Conservation (phyloP, 2,329 filamentous ascomycete genomes). For the Pseudogymnoascus pannorum region DNA sequence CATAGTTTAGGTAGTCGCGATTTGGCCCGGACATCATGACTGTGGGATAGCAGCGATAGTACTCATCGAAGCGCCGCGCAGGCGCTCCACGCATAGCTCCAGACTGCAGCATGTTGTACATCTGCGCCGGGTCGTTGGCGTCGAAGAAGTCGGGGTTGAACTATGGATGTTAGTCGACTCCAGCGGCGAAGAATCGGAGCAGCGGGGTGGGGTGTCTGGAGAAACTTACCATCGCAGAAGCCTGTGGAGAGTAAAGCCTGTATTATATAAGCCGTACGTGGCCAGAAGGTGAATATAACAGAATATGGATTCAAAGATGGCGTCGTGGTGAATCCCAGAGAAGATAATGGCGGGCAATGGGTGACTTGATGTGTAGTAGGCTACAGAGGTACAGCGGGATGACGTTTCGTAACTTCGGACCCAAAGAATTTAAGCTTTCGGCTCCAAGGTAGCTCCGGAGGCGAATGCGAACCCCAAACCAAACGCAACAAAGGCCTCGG, state of each 20-base stretch:
- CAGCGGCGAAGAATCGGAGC: background rate
- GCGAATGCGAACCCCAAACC: background rate
- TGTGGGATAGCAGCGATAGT: constrained; percentile 94
- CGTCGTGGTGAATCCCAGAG: background rate
- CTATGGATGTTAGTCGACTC: constrained; percentile 18
- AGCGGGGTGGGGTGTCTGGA: background rate
- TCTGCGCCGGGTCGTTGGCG: constrained; percentile 24
- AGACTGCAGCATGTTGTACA: constrained; percentile 26
- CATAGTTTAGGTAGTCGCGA: constrained; percentile 84
- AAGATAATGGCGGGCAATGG: background rate
- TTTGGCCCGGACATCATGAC: constrained; percentile 90
- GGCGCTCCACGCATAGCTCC: constrained; percentile 21
- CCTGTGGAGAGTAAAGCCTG: background rate
- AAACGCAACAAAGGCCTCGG: background rate
- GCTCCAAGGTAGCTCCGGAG: constrained; percentile 2
- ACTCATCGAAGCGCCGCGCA: constrained; percentile 88
- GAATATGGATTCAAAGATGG: background rate
- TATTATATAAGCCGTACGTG: background rate
- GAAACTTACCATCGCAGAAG: background rate
- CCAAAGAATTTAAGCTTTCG: background rate
- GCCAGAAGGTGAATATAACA: background rate
- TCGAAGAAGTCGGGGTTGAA: constrained; percentile 24
- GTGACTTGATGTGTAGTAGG: background rate
- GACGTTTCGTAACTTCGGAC: constrained; percentile 1
- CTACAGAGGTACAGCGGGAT: constrained; percentile 2